Base-by-base conservation (phyloP, 768 basidiomycete genomes). In the Auriscalpium orientale region DNA sequence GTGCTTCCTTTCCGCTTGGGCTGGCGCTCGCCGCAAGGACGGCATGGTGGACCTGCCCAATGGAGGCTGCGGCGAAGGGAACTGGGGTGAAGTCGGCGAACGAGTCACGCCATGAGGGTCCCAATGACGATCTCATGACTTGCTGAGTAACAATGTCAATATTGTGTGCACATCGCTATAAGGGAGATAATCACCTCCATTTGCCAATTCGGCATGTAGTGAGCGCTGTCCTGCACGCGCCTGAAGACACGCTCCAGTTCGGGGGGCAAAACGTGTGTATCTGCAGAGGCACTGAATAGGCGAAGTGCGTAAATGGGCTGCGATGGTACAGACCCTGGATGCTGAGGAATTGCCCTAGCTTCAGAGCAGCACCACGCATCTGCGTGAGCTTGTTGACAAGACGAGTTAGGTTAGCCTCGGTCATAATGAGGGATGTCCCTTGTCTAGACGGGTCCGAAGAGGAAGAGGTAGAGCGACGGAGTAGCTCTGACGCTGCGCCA, bases 151-250 rank as follows among this genome's bases (percentile, higher is more conserved):
- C 10, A 47, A 56, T 35, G 54, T 21, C 15, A 43, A 44, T 20
- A 16, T 35, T 10, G 28, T 6, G 7, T 28, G 28, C 28, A 28
- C 28, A 28, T 5, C 4, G 28, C 28, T 28, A 28, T 28, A 28
- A 7, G 28, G 7, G 4, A 28, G 28, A 28, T 4, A 66, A 71
- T 18, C 15, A 91, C 95, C 81, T 95, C 89, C 85, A 98, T 89
- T 67, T 99, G 95, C 89, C 89, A 95, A 62, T 95, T 88, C 0
- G 95, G 95, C 95, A 99, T 99, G 68, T 98, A 98, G 69, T 99
- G 92, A 1, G 95, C 95, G 62, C 87, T 84, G 61, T 95, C 91
- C 67, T 98, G 95, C 0, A 99, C 95, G 33, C 87, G 76, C 51
- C 92, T 81, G 63, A 99, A 85, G 34, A 99, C 87, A 53, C 81